Percentiles rank a stretch among this genome's conserved stretches.
These are phyloP conservation scores for Ophioceras dolichostomum DNA, from an alignment of 2,329 filamentous ascomycete species.

Conservation along the genomic window DNA sequence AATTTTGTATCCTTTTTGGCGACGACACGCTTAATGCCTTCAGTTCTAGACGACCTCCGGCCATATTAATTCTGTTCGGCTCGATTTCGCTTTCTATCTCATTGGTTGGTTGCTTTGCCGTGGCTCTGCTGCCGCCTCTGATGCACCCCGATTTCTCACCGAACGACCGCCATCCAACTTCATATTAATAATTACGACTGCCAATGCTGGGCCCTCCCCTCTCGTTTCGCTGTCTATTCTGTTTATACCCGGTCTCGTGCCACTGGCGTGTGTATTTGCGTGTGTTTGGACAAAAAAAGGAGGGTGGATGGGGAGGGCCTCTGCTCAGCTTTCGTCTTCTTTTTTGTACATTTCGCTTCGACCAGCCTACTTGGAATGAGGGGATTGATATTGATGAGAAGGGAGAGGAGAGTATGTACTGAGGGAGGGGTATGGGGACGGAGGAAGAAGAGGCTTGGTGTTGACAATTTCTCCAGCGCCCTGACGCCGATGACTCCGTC, in stretches of 20 bases:
- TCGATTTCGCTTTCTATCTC: not conserved
- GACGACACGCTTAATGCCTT: conserved; percentile 21
- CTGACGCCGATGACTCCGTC: not conserved
- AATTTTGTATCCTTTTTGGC: conserved; percentile 14
- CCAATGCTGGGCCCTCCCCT: conserved; percentile 15
- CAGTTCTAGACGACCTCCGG: conserved; percentile 17
- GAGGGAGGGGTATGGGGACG: conserved; percentile 2
- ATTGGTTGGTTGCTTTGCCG: not conserved
- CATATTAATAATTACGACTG: conserved; percentile 13
- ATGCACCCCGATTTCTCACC: too few species aligned
- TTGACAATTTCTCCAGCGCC: not conserved
- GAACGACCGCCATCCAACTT: too few species aligned
- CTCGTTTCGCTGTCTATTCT: conserved; percentile 23
- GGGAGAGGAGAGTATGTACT: conserved; percentile 2
- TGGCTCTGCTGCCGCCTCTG: too few species aligned
- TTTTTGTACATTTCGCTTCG: too few species aligned
- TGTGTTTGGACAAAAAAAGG: too few species aligned
- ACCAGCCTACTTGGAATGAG: conserved; percentile 2
- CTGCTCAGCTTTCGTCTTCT: conserved; percentile 11
- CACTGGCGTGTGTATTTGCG: conserved; percentile 15
- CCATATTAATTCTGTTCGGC: conserved; percentile 10
- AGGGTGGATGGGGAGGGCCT: conserved; percentile 16
- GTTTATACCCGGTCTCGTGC: conserved; percentile 25
- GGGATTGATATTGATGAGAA: not conserved
- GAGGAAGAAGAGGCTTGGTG: not conserved